Conservation (phyloP, 129 eudicot genomes). For the Lactuca sativa region DNA sequence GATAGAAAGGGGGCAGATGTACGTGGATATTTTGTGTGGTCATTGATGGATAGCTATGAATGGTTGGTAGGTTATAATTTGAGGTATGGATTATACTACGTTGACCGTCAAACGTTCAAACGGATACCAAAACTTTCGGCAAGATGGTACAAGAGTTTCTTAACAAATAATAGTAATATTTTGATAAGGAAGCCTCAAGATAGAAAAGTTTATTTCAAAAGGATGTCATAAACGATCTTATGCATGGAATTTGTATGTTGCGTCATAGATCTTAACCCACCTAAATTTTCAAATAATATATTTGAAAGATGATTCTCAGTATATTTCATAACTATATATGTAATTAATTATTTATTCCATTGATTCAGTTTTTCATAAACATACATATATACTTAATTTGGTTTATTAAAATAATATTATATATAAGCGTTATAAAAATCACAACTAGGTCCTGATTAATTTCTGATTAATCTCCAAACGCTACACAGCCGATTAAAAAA, state of each 20-base stretch:
- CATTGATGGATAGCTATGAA: constrained; percentile 79
- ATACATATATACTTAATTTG: too few species aligned
- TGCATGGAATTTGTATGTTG: neutral
- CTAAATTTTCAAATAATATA: too few species aligned
- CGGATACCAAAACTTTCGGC: constrained; percentile 74
- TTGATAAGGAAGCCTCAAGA: constrained; percentile 10
- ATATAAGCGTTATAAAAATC: too few species aligned
- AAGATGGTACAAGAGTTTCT: constrained; percentile 62
- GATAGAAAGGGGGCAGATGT: constrained; percentile 78
- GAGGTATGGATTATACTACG: constrained; percentile 60
- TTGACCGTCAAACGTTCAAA: constrained; percentile 47
- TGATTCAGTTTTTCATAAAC: too few species aligned
- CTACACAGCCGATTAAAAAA: too few species aligned
- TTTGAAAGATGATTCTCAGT: too few species aligned
- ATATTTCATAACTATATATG: too few species aligned
- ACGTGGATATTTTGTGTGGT: constrained; percentile 82
- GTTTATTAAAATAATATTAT: too few species aligned
- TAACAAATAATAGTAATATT: constrained; percentile 33
- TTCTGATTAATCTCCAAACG: too few species aligned
- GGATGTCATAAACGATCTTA: constrained; percentile 4
- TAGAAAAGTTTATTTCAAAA: constrained; percentile 1
- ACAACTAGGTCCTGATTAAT: too few species aligned
- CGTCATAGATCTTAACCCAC: too few species aligned
- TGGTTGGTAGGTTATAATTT: constrained; percentile 55
- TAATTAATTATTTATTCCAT: too few species aligned